phyloP scores from a whole-genome alignment of 441 rosid genomes.

The Croton laevigatus region DNA sequence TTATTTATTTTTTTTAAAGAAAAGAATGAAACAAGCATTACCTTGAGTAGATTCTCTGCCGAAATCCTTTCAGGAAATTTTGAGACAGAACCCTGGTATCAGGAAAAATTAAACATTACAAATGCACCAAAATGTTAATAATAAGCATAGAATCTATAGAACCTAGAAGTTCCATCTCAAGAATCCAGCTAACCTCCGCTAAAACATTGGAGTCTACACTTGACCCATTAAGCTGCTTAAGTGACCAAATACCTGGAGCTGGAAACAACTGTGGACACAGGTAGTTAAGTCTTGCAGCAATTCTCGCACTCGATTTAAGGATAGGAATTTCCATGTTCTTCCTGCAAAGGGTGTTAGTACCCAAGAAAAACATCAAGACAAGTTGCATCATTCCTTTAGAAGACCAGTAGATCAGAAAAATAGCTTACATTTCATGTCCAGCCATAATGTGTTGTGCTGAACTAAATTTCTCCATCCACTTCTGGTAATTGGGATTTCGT shows the following conservation, averaged over 20 bases:
- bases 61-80: constrained; percentile 39
- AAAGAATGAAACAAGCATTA: constrained; percentile 14
- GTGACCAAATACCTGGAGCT: constrained; percentile 76
- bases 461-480: constrained; percentile 79
- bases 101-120: constrained; percentile 22
- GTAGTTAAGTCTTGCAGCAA: constrained; percentile 78
- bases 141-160: constrained; percentile 11
- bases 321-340: constrained; percentile 80
- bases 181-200: constrained; percentile 48
- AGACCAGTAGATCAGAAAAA: constrained; percentile 19
- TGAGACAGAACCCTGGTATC: constrained; percentile 41
- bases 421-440: constrained; percentile 71
- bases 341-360: constrained; percentile 38
- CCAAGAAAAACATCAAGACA: constrained; percentile 18
- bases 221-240: constrained; percentile 29
- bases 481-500: constrained; percentile 52
- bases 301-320: constrained; percentile 78
- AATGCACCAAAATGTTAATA: constrained; percentile 12
- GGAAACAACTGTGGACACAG: constrained; percentile 97
- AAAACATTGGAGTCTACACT: constrained; percentile 25
- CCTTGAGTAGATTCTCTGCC: constrained; percentile 97
- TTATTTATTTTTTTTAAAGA: neutral
- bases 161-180: constrained; percentile 10
- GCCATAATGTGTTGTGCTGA: constrained; percentile 80
- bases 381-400: constrained; percentile 10